Percentiles rank a stretch among this genome's conserved stretches.
Conservation (phyloP, 306 rosid genomes). For the Potentilla sterilis region DNA sequence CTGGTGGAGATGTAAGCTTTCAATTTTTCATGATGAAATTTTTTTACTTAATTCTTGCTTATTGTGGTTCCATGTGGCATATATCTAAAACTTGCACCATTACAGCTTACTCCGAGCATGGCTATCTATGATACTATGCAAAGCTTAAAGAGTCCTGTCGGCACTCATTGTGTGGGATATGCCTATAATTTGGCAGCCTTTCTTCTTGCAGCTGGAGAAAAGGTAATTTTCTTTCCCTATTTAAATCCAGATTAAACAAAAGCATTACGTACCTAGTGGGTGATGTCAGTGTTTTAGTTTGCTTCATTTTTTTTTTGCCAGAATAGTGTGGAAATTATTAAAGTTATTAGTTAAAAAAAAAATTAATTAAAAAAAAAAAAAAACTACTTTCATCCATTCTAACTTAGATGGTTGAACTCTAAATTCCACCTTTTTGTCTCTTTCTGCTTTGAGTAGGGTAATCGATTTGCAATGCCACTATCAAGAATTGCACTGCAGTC, state of each 20-base stretch:
- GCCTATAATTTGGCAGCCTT: conserved; percentile 78
- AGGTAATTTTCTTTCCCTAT: conserved; percentile 45
- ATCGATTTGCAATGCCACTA: conserved; percentile 81
- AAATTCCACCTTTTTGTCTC: neutral
- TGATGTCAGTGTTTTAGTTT: neutral
- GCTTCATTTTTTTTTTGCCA: neutral
- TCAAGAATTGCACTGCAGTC: conserved; percentile 76
- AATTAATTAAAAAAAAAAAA: no score
- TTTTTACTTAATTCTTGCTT: conserved; percentile 15
- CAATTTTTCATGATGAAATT: conserved; percentile 20
- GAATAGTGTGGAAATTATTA: neutral
- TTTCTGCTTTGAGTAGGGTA: conserved; percentile 48
- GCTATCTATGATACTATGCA: conserved; percentile 91
- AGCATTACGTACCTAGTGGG: neutral
- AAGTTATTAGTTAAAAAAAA: neutral
- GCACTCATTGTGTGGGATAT: conserved; percentile 82
- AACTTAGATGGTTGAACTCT: conserved; percentile 16
- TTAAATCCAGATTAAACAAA: neutral
- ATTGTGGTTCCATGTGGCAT: conserved; percentile 17
- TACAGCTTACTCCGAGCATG: conserved; percentile 92
- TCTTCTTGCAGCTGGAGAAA: conserved; percentile 90
- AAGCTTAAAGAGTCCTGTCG: conserved; percentile 78
- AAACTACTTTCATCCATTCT: neutral
- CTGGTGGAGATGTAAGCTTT: conserved; percentile 96
- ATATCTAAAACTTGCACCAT: conserved; percentile 27